These are phyloP conservation scores for Epichloe hybrida DNA, from an alignment of 2,329 filamentous ascomycete species.

Conservation along the genomic window DNA sequence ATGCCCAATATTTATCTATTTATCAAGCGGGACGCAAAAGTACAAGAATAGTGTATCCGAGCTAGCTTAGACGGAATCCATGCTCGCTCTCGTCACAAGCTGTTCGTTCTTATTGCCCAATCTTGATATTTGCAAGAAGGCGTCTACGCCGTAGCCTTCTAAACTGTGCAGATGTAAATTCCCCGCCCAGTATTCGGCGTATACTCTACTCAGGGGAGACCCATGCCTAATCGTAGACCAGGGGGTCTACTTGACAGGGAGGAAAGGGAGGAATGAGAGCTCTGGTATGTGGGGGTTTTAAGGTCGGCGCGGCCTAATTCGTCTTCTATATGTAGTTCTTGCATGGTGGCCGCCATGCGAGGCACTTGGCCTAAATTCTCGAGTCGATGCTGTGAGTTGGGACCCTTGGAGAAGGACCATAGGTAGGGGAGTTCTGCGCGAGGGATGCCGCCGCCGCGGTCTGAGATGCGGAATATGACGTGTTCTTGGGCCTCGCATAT, in stretches of 20 bases:
- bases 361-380: conserved; percentile 78
- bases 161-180: conserved; percentile 81
- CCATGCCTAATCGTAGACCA: conserved; percentile 80
- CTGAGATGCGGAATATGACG: conserved; percentile 91
- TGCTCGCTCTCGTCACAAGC: conserved; percentile 61
- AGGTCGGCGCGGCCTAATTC: conserved; percentile 27
- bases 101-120: conserved; percentile 97
- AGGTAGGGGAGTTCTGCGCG: conserved; percentile 74
- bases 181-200: conserved; percentile 96
- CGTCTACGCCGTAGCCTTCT: conserved; percentile 91
- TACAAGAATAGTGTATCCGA: too few species aligned
- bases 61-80: conserved; percentile 48
- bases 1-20: neutral
- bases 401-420: conserved; percentile 95
- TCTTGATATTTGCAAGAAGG: conserved; percentile 90
- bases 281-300: conserved; percentile 29
- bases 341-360: conserved; percentile 82
- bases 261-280: conserved; percentile 64
- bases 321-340: conserved; percentile 55
- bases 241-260: conserved; percentile 73
- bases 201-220: conserved; percentile 82
- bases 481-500: conserved; percentile 91
- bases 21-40: too few species aligned
- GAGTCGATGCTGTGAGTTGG: conserved; percentile 62
- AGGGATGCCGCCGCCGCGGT: conserved; percentile 85